Percentiles rank a stretch among this genome's conserved stretches.
Evolutionary conservation across 208 protist genomes (phyloP).

Genomic region (Polymyxa betae): DNA sequence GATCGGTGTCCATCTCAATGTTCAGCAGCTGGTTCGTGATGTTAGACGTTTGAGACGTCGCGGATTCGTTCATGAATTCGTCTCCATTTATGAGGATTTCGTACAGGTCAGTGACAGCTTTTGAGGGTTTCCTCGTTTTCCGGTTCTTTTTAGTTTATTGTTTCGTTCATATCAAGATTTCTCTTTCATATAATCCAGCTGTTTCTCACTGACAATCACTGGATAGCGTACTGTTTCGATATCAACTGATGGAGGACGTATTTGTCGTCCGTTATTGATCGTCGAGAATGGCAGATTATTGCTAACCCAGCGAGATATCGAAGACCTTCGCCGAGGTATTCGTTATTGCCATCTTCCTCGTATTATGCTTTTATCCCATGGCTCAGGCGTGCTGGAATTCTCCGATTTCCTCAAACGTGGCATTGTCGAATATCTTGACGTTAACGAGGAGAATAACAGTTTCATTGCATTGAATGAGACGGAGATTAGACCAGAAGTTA

Average conservation of each 20-base stretch:
- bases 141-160: not conserved
- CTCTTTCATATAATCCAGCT: conserved; percentile 69
- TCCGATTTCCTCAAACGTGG: conserved; percentile 85
- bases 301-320: not conserved
- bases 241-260: conserved; percentile 84
- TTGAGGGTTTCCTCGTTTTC: not conserved
- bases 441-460: conserved; percentile 98
- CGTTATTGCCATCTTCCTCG: not conserved
- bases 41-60: conserved; percentile 77
- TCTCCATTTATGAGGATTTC: conserved; percentile 78
- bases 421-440: conserved; percentile 98
- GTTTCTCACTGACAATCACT: too few relatives aligned
- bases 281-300: conserved; percentile 77
- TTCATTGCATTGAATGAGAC: conserved; percentile 84
- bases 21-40: conserved; percentile 72
- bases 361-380: not conserved
- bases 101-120: conserved; percentile 38
- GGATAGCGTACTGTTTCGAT: conserved; percentile 81
- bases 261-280: conserved; percentile 91
- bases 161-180: too few relatives aligned
- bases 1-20: conserved; percentile 80
- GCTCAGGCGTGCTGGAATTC: conserved; percentile 65
- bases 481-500: conserved; percentile 66
- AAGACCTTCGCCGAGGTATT: conserved; percentile 5
- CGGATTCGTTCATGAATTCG: conserved; percentile 78